phyloP scores from a whole-genome alignment of 176 grass and related monocot species.

The Eleusine indica region DNA sequence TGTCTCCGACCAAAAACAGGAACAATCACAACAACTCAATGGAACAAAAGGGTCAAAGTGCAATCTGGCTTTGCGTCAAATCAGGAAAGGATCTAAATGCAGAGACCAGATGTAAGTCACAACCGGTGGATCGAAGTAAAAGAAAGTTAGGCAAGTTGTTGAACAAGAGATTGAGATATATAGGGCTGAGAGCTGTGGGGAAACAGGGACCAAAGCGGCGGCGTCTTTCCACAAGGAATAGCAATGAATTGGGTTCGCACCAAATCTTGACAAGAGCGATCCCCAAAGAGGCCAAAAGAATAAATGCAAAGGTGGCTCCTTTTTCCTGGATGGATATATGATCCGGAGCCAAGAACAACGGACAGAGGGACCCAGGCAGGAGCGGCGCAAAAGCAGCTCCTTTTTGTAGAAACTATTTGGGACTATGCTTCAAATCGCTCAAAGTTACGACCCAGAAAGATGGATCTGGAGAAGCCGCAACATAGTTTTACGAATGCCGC shows the following conservation, averaged over 20 bases:
- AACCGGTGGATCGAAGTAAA: constrained; percentile 48
- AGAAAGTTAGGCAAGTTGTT: constrained; percentile 53
- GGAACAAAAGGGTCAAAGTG: constrained; percentile 13
- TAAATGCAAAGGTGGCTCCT: constrained; percentile 45
- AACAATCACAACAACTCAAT: constrained; percentile 16
- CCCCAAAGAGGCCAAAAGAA: constrained; percentile 48
- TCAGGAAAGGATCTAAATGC: constrained; percentile 37
- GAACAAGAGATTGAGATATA: constrained; percentile 47
- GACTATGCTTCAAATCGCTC: constrained; percentile 38
- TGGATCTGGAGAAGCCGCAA: constrained; percentile 41
- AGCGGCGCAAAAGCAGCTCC: constrained; percentile 46
- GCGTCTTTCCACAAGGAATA: constrained; percentile 46
- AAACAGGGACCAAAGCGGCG: constrained; percentile 57
- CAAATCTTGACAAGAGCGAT: constrained; percentile 57
- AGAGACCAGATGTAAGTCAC: constrained; percentile 7
- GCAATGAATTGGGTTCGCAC: constrained; percentile 55
- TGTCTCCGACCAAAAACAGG: constrained; percentile 30
- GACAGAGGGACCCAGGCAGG: constrained; percentile 23
- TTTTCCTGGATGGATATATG: constrained; percentile 40
- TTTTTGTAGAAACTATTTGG: constrained; percentile 45
- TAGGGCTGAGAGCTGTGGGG: constrained; percentile 38
- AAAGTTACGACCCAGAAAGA: constrained; percentile 28
- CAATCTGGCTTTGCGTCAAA: constrained; percentile 48
- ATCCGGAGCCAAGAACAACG: constrained; percentile 32
- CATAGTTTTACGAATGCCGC: constrained; percentile 34